Conservation (phyloP, 306 rosid genomes). For the Lathyrus oleraceus region DNA sequence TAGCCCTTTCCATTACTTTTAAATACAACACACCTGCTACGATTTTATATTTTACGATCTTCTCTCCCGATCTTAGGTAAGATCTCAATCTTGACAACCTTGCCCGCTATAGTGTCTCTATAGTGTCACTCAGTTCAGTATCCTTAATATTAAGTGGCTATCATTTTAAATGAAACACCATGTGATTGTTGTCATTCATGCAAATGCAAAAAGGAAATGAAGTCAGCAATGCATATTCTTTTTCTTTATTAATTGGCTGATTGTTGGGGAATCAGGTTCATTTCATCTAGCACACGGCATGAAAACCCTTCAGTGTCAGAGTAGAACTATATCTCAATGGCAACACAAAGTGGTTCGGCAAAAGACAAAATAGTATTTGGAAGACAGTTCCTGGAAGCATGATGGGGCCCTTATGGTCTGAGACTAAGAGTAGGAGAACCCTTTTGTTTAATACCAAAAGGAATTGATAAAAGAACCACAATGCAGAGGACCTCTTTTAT, state of each 20-base stretch:
- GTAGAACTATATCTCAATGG: slow-evolving; percentile 25
- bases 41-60: no score
- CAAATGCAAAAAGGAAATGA: slow-evolving; percentile 31
- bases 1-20: slow-evolving; percentile 20
- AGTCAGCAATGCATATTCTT: slow-evolving; percentile 22
- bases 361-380: slow-evolving; percentile 13
- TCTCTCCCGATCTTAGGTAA: no score
- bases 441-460: slow-evolving; percentile 13
- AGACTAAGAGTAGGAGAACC: slow-evolving; percentile 18
- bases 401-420: slow-evolving; percentile 15
- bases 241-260: slow-evolving; percentile 17
- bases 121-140: background rate
- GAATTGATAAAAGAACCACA: slow-evolving; percentile 24
- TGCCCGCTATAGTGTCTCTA: no score
- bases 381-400: slow-evolving; percentile 25
- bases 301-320: slow-evolving; percentile 23
- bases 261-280: slow-evolving; percentile 17
- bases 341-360: slow-evolving; percentile 31
- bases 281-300: slow-evolving; percentile 19
- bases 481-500: slow-evolving; percentile 13
- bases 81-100: no score
- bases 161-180: slow-evolving; percentile 13
- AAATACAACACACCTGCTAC: background rate
- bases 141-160: slow-evolving; percentile 10
- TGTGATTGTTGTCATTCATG: background rate